Conservation (phyloP, 139 green algal species). For the Diplosphaera chodatii region DNA sequence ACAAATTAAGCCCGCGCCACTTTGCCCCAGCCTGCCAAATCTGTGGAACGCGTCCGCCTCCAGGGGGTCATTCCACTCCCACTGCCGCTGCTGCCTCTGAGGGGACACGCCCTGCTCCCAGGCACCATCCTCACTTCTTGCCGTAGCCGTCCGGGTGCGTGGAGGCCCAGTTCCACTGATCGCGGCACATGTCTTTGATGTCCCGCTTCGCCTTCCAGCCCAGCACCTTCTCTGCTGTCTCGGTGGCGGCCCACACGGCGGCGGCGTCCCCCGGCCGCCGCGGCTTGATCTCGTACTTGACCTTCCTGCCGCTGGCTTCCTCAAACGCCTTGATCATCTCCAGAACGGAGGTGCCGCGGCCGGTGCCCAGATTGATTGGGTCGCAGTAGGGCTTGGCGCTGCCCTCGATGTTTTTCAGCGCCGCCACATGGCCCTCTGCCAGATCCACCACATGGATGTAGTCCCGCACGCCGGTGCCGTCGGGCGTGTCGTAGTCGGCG, state of each 20-base stretch:
- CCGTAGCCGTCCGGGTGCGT: constrained; percentile 87
- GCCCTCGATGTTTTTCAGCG: too few relatives aligned
- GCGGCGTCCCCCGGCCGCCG: constrained; percentile 72
- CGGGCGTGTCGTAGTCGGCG: constrained; percentile 86
- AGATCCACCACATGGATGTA: constrained; percentile 91
- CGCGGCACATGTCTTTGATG: constrained; percentile 86
- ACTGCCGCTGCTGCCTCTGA: too few relatives aligned
- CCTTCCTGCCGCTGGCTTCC: constrained; percentile 73
- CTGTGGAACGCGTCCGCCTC: too few relatives aligned
- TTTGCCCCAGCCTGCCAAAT: too few relatives aligned
- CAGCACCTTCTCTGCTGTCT: constrained; percentile 78
- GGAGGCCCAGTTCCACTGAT: constrained; percentile 92
- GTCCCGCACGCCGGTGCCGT: constrained; percentile 85
- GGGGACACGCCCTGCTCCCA: too few relatives aligned
- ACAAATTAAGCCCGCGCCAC: too few relatives aligned
- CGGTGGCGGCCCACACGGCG: constrained; percentile 84
- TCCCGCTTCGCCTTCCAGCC: constrained; percentile 82
- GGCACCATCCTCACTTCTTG: too few relatives aligned
- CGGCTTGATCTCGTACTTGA: constrained; percentile 50
- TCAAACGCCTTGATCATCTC: constrained; percentile 95
- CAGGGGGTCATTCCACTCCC: too few relatives aligned
- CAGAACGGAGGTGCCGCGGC: constrained; percentile 85
- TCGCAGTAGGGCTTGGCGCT: constrained; percentile 54
- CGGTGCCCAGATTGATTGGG: constrained; percentile 93
- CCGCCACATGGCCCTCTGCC: too few relatives aligned